A percentile compares a stretch with the other conserved stretches of the same genome.
Evolutionary conservation across 805 yeast genomes (phyloP).

Genomic region (Brettanomyces nanus): DNA sequence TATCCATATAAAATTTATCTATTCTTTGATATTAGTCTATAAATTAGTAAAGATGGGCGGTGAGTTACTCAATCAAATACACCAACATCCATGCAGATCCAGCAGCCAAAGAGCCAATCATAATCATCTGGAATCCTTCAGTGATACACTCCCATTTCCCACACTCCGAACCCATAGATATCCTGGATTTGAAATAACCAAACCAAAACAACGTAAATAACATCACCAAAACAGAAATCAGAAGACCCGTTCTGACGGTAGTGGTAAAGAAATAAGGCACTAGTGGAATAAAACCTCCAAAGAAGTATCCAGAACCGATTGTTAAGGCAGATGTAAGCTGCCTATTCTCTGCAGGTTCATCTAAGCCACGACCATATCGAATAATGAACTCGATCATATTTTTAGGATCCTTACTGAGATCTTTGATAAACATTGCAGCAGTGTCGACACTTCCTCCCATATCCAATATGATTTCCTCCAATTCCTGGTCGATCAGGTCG

Average conservation of each 20-base stretch:
- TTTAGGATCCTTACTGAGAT: slow-evolving; percentile 70
- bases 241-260: slow-evolving; percentile 70
- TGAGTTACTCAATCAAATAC: slow-evolving; percentile 69
- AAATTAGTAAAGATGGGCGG: too few relatives aligned
- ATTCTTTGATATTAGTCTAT: too few relatives aligned
- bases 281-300: slow-evolving; percentile 90
- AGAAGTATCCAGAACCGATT: slow-evolving; percentile 79
- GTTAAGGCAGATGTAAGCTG: slow-evolving; percentile 83
- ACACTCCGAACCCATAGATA: slow-evolving; percentile 76
- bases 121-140: slow-evolving; percentile 87
- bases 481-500: slow-evolving; percentile 61
- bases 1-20: too few relatives aligned
- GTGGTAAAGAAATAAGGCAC: slow-evolving; percentile 81
- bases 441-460: slow-evolving; percentile 70
- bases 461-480: slow-evolving; percentile 72
- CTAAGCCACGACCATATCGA: slow-evolving; percentile 84
- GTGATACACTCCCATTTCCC: slow-evolving; percentile 48
- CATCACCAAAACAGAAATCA: slow-evolving; percentile 75
- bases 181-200: slow-evolving; percentile 77
- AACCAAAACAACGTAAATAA: slow-evolving; percentile 74
- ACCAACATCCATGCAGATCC: slow-evolving; percentile 95
- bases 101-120: slow-evolving; percentile 96
- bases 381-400: slow-evolving; percentile 80
- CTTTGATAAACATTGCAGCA: slow-evolving; percentile 62
- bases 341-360: slow-evolving; percentile 91